Percentiles rank a stretch among this genome's conserved stretches.
These are phyloP conservation scores for Schizopora paradoxa DNA, from an alignment of 1,284 basidiomycete species.

Conservation along the genomic window DNA sequence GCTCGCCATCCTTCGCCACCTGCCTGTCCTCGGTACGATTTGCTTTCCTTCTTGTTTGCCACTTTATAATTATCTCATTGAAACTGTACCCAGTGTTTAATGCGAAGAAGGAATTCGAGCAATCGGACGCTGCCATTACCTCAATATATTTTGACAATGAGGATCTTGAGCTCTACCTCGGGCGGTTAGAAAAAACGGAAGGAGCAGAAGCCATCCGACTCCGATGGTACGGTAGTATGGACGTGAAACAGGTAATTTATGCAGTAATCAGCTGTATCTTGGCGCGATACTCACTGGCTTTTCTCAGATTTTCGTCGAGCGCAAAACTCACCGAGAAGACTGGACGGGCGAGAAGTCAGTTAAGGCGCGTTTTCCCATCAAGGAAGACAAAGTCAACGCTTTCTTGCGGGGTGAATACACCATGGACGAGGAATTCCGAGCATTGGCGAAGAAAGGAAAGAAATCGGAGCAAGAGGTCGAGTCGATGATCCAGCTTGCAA, in stretches of 20 bases:
- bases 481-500: constrained; percentile 92
- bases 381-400: constrained; percentile 91
- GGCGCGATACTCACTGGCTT: constrained; percentile 5
- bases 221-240: constrained; percentile 96
- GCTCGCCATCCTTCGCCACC: constrained; percentile 87
- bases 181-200: constrained; percentile 96
- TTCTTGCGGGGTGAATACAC: constrained; percentile 89
- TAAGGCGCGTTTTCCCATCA: constrained; percentile 96
- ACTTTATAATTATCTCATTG: constrained; percentile 6
- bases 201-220: constrained; percentile 95
- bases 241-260: constrained; percentile 63
- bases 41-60: background rate
- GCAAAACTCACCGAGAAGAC: constrained; percentile 98
- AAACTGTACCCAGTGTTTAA: constrained; percentile 73
- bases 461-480: constrained; percentile 94
- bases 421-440: constrained; percentile 93
- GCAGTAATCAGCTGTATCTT: background rate
- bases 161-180: constrained; percentile 95
- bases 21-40: constrained; percentile 79
- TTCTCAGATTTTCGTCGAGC: constrained; percentile 89
- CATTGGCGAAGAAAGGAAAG: constrained; percentile 86
- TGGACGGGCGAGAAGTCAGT: constrained; percentile 99
- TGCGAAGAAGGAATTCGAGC: constrained; percentile 89
- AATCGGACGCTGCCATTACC: constrained; percentile 83
- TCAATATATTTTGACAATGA: constrained; percentile 95